These are phyloP conservation scores for Fusarium heterosporum DNA, from an alignment of 2,329 filamentous ascomycete species.

Conservation along the genomic window DNA sequence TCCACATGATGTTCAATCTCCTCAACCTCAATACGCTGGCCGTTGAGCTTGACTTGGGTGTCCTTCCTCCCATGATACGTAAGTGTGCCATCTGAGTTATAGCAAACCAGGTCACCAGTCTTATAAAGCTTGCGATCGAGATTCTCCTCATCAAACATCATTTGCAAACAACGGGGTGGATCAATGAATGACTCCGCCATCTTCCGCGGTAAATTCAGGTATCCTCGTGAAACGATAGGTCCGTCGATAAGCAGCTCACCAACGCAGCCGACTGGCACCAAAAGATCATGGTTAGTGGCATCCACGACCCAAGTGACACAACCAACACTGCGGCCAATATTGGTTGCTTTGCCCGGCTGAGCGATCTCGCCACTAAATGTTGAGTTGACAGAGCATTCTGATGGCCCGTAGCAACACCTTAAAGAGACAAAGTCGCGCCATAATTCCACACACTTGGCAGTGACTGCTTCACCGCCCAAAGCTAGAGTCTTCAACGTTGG, in stretches of 20 bases:
- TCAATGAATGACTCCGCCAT: conserved; percentile 26
- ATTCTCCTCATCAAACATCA: rapidly evolving
- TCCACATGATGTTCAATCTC: conserved; percentile 59
- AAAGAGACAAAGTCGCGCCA: conserved; percentile 37
- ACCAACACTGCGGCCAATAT: conserved; percentile 34
- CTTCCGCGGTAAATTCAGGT: conserved; percentile 32
- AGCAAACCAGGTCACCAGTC: conserved; percentile 62
- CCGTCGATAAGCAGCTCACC: conserved; percentile 37
- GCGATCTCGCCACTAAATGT: conserved; percentile 22
- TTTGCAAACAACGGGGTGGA: neutral
- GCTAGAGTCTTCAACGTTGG: conserved; percentile 31
- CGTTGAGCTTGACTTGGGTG: conserved; percentile 69
- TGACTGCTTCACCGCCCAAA: conserved; percentile 33
- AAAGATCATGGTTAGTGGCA: neutral
- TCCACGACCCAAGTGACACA: conserved; percentile 35
- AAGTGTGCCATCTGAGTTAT: conserved; percentile 56
- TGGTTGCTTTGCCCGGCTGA: conserved; percentile 28
- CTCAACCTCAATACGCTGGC: conserved; percentile 65
- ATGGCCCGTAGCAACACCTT: conserved; percentile 34
- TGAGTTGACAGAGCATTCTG: conserved; percentile 33
- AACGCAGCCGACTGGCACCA: conserved; percentile 23
- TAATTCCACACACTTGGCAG: conserved; percentile 32
- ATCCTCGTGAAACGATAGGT: conserved; percentile 37
- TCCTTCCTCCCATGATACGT: conserved; percentile 66
- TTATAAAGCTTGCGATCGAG: conserved; percentile 52